These are phyloP conservation scores for Monoraphidium neglectum DNA, from an alignment of 139 green algal species.

Conservation along the genomic window DNA sequence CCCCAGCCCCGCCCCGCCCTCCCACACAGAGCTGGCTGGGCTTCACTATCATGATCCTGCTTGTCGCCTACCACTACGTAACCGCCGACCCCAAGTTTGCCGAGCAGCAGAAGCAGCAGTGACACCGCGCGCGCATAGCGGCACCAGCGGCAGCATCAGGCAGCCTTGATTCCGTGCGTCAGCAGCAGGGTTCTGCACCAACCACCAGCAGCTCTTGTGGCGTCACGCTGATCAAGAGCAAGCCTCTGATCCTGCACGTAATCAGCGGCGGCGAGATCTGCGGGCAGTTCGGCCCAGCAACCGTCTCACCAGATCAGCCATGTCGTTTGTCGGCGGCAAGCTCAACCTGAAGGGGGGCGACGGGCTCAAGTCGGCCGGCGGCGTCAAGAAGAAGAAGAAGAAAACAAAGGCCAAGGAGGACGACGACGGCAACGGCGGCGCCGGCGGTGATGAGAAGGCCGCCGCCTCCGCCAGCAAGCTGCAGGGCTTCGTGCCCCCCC, in stretches of 20 bases:
- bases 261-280: constrained; percentile 14
- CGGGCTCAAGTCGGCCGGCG: constrained; percentile 40
- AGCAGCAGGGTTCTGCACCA: too few species aligned
- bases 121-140: neutral
- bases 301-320: constrained; percentile 20
- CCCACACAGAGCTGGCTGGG: constrained; percentile 70
- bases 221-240: too few species aligned
- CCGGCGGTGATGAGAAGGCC: neutral
- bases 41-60: constrained; percentile 68
- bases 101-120: constrained; percentile 15
- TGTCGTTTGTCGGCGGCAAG: constrained; percentile 78
- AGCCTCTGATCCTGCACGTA: neutral
- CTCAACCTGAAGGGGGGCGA: constrained; percentile 89
- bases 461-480: constrained; percentile 8
- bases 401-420: constrained; percentile 38
- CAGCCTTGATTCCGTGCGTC: too few species aligned
- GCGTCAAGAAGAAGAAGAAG: constrained; percentile 88
- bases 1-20: neutral
- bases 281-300: constrained; percentile 1
- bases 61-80: constrained; percentile 82
- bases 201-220: too few species aligned
- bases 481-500: constrained; percentile 51
- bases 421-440: neutral
- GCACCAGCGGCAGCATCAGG: neutral
- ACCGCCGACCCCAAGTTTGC: constrained; percentile 48